phyloP scores from a whole-genome alignment of 163 green algal species.

The Scenedesmus sp. region DNA sequence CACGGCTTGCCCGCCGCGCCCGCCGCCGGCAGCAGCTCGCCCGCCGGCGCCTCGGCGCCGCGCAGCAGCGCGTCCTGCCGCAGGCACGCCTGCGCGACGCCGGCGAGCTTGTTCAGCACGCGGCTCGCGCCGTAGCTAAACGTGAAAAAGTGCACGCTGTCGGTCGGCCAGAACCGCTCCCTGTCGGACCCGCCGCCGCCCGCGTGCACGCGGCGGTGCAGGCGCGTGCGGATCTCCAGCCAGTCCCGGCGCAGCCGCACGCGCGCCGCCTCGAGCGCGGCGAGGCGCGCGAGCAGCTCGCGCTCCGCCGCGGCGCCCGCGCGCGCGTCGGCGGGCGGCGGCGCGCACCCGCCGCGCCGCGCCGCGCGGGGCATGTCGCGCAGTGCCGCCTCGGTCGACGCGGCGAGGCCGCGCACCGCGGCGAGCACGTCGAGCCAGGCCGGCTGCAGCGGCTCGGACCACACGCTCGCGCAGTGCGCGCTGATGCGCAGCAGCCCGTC shows the following conservation, averaged over 20 bases:
- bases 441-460: slow-evolving; percentile 27
- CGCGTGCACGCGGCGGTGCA: slow-evolving; percentile 29
- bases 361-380: not conserved
- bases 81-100: slow-evolving; percentile 5
- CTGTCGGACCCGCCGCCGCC: not conserved
- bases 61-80: no score
- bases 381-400: slow-evolving; percentile 1
- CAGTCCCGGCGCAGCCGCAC: slow-evolving; percentile 9
- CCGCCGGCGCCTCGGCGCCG: no score
- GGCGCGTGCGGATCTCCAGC: slow-evolving; percentile 14
- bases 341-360: not conserved
- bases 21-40: no score
- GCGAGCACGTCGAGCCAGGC: slow-evolving; percentile 18
- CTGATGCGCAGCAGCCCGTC: slow-evolving; percentile 20
- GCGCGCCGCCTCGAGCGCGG: slow-evolving; percentile 8
- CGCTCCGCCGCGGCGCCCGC: not conserved
- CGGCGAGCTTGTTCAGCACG: slow-evolving; percentile 8
- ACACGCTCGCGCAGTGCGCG: slow-evolving; percentile 23
- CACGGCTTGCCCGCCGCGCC: no score
- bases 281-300: not conserved
- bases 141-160: slow-evolving; percentile 31
- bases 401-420: not conserved
- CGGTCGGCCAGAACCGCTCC: slow-evolving; percentile 10
- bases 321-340: not conserved
- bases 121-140: slow-evolving; percentile 23